These are phyloP conservation scores for Coprinellus micaceus DNA, from an alignment of 768 basidiomycete species.

Conservation along the genomic window DNA sequence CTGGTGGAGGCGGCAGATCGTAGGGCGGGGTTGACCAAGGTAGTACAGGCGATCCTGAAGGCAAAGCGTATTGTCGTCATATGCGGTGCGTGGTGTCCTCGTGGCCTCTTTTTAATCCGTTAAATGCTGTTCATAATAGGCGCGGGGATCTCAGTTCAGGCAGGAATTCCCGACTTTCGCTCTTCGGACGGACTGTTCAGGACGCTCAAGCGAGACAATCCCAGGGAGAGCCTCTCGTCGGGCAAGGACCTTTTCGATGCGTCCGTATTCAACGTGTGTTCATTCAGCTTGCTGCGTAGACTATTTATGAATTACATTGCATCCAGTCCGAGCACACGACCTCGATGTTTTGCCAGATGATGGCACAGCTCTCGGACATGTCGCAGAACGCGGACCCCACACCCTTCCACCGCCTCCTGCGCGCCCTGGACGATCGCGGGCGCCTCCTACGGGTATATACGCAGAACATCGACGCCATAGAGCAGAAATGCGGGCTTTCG, in stretches of 20 bases:
- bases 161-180: constrained; percentile 89
- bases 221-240: constrained; percentile 62
- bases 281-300: neutral
- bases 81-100: constrained; percentile 55
- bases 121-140: constrained; percentile 40
- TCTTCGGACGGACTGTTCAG: constrained; percentile 79
- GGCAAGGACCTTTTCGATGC: constrained; percentile 91
- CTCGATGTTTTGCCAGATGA: constrained; percentile 83
- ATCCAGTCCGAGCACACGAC: constrained; percentile 69
- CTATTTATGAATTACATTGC: constrained; percentile 8
- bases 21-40: constrained; percentile 45
- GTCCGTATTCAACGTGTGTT: constrained; percentile 78
- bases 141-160: constrained; percentile 83
- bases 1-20: constrained; percentile 46
- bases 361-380: constrained; percentile 73
- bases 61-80: constrained; percentile 83
- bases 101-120: constrained; percentile 7
- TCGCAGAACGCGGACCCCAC: constrained; percentile 75
- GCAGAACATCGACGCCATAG: constrained; percentile 91
- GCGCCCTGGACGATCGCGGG: constrained; percentile 69
- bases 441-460: constrained; percentile 84
- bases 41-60: constrained; percentile 67
- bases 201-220: constrained; percentile 73
- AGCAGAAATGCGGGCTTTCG: constrained; percentile 79
- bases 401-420: constrained; percentile 73